Base-by-base conservation (phyloP, 2,329 filamentous ascomycete genomes). In the Stagonosporopsis rhizophila region DNA sequence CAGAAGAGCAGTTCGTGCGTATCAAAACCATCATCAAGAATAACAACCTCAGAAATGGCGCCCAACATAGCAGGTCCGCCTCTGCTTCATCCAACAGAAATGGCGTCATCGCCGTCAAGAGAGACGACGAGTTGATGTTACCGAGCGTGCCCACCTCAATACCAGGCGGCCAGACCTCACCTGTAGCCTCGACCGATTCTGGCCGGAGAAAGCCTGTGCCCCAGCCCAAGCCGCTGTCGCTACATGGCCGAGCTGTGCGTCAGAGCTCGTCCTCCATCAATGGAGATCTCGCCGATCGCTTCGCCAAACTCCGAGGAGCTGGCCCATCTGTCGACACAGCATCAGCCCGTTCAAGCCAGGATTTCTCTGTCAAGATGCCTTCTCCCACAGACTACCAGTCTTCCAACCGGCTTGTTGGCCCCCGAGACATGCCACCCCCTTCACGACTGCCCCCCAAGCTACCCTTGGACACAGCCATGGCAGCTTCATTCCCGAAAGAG, bases 201-300 rank as follows among this genome's bases (percentile, higher is more conserved):
- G 52, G 63, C 5, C 64, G 66, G 23, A 60, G 60, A 11, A 74
- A 72, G 55, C 76, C 79, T 9, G 61, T 70, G 4, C 77, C 89
- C 8, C 85, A 87, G 22, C 88, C 89, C 2, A 92, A 92, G 62
- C 89, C 89, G 0, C 80, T 86, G 48, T 82, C 83, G 4, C 78
- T 91, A 2, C 86, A 88, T 64, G 87, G 88, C 1, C 86, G 87
- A 38, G 79, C 82, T 4, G 71, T 88, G 15, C 76, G 77, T 19
- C 68, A 79, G n/a, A 73, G 66, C 14, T 52, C 61, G 9, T 39
- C 62, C 0, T 67, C 63, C 5, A 22, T 65, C 7, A 70, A 69
- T 45, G 67, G 65, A 23, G 70, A 74, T 19, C 70, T 78, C 5
- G 66, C 67, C n/a, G 70, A 77, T 30, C 69, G 76, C 1, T 77